A percentile compares a stretch with the other conserved stretches of the same genome.
phyloP scores from a whole-genome alignment of 805 yeast genomes.

The Candida easanensis region DNA sequence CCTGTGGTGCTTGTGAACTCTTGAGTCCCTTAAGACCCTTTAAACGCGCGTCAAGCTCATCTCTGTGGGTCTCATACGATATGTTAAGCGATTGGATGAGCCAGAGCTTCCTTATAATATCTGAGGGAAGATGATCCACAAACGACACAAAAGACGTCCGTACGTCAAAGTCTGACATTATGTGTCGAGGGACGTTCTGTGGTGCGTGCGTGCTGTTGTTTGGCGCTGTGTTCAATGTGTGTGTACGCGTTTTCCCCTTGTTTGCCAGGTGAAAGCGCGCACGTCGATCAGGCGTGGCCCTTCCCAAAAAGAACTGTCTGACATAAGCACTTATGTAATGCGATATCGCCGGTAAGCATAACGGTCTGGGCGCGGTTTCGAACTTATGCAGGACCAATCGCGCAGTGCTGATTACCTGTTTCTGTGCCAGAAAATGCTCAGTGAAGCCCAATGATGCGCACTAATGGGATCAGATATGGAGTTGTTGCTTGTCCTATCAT shows the following conservation, averaged over 20 bases:
- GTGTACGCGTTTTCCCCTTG: background rate
- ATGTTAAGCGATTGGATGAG: constrained; percentile 35
- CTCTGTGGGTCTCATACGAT: constrained; percentile 16
- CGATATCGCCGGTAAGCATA: constrained; percentile 2
- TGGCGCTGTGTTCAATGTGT: too few species aligned
- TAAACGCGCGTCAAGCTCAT: constrained; percentile 16
- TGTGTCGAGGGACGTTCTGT: background rate
- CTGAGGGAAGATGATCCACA: constrained; percentile 43
- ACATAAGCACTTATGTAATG: constrained; percentile 3
- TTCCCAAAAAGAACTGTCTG: background rate
- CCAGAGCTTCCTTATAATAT: constrained; percentile 41
- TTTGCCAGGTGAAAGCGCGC: background rate
- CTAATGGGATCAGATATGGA: too few species aligned
- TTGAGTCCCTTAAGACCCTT: constrained; percentile 14
- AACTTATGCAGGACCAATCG: constrained; percentile 21
- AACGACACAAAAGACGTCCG: constrained; percentile 36
- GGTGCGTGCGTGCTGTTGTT: too few species aligned
- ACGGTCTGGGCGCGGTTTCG: background rate
- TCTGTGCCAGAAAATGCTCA: background rate
- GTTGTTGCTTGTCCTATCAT: too few species aligned
- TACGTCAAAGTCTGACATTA: constrained; percentile 30
- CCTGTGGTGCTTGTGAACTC: constrained; percentile 6
- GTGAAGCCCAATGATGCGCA: too few species aligned
- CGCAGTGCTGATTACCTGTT: constrained; percentile 10
- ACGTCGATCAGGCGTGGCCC: constrained; percentile 2